phyloP scores from a whole-genome alignment of 345 rosid genomes.

The Lepidium aucheri region DNA sequence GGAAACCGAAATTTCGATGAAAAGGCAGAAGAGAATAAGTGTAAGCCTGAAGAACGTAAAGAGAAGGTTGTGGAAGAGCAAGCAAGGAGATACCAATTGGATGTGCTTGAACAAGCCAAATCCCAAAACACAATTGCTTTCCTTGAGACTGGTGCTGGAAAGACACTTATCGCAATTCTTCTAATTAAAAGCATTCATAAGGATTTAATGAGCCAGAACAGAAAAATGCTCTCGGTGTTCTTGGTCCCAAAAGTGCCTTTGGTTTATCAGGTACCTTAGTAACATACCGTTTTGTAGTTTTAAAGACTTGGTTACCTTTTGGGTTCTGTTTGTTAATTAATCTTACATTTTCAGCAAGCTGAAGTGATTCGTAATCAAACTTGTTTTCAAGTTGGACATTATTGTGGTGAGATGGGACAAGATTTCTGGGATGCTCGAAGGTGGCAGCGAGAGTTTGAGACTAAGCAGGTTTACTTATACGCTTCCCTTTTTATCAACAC shows the following conservation, averaged over 20 bases:
- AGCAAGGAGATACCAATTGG: slow-evolving; percentile 87
- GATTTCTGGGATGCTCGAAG: slow-evolving; percentile 87
- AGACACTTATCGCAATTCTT: slow-evolving; percentile 92
- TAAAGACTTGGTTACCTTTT: neutral
- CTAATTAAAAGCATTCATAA: slow-evolving; percentile 65
- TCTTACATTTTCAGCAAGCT: slow-evolving; percentile 62
- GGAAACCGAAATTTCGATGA: slow-evolving; percentile 36
- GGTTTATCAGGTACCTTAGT: slow-evolving; percentile 68
- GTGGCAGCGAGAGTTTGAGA: slow-evolving; percentile 93
- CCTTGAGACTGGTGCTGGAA: slow-evolving; percentile 98
- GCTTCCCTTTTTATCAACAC: neutral
- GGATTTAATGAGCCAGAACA: slow-evolving; percentile 52
- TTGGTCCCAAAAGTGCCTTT: slow-evolving; percentile 98
- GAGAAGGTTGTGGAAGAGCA: slow-evolving; percentile 78
- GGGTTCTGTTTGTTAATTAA: neutral
- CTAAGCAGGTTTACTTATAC: slow-evolving; percentile 63
- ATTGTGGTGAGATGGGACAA: slow-evolving; percentile 98
- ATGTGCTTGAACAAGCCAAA: slow-evolving; percentile 96
- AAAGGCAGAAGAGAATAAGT: slow-evolving; percentile 29
- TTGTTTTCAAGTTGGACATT: slow-evolving; percentile 70
- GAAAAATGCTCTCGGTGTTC: slow-evolving; percentile 84
- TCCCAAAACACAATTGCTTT: slow-evolving; percentile 86
- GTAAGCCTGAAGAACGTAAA: slow-evolving; percentile 48
- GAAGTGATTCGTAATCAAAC: slow-evolving; percentile 86
- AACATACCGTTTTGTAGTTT: neutral